Evolutionary conservation across 345 rosid genomes (phyloP).

Genomic region (Linum tenue): DNA sequence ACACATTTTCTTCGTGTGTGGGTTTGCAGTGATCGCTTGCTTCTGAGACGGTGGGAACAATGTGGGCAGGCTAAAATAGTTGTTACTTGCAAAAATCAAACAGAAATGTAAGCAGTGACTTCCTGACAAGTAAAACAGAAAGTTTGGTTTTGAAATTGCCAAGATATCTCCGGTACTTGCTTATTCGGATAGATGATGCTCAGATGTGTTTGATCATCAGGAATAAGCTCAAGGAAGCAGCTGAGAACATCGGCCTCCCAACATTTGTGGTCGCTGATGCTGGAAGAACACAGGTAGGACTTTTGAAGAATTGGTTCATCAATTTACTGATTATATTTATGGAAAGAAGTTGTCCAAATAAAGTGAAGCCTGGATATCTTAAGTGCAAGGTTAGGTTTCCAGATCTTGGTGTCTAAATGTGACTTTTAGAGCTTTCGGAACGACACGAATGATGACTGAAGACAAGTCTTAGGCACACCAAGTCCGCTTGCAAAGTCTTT

Average conservation of each 20-base stretch:
- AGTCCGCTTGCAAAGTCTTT: too few relatives aligned
- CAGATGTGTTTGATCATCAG: conserved; percentile 22
- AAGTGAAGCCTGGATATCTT: neutral
- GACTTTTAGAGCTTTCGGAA: too few relatives aligned
- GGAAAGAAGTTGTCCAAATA: too few relatives aligned
- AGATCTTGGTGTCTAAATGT: too few relatives aligned
- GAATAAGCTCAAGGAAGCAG: conserved; percentile 69
- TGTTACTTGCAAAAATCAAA: conserved; percentile 71
- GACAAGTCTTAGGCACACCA: too few relatives aligned
- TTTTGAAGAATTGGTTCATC: neutral
- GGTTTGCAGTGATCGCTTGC: conserved; percentile 48
- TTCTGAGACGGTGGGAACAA: conserved; percentile 74
- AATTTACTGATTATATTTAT: neutral
- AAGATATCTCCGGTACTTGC: neutral
- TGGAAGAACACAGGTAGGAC: conserved; percentile 70
- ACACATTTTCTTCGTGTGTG: neutral
- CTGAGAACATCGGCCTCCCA: conserved; percentile 73
- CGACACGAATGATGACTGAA: too few relatives aligned
- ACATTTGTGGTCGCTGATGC: conserved; percentile 96
- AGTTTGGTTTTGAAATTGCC: conserved; percentile 5
- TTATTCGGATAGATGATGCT: neutral
- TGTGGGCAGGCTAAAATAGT: conserved; percentile 87
- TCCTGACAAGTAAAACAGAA: conserved; percentile 1
- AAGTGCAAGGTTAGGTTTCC: too few relatives aligned
- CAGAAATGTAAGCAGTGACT: conserved; percentile 74